Evolutionary conservation across 257 asterid genomes (phyloP), one percentile per base, ranked within the genome.

Genomic region (Nicotiana undulata): DNA sequence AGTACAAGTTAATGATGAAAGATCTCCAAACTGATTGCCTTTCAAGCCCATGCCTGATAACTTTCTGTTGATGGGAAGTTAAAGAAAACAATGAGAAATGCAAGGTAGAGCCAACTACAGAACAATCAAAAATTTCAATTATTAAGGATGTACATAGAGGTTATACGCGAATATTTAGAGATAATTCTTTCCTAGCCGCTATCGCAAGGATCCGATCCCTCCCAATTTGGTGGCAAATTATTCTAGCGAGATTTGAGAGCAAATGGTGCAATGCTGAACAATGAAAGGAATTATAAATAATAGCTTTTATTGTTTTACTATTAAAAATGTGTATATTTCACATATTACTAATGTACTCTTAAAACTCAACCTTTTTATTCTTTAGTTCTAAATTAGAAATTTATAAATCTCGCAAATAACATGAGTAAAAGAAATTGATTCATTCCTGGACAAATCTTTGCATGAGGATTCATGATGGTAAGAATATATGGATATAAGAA

Each of bases 161-260:
- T 13, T 51, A 12, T 51, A 18, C 0, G 15, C 5, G 6, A 51
- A 51, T 51, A 4, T 29, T 29, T 29, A 29, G 3, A 2, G 31
- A 29, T 3, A 29, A 29, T 29, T 29, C 3, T 3, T 29, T 29
- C 46, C 29, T 29, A 95, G 3, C 66, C 61, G 68, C 86, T 81
- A 67, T 90, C 95, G 83, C 98, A 95, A 77, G 98, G 97, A 90
- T 95, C 98, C 2, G 84, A 49, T 5, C 95, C 97, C 40, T 29
- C 55, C 55, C 31, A 67, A 34, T 37, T 37, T 34, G 51, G 51
- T 65, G 75, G 26, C 51, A 17, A 65, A 26, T 16, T 65, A 16
- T 16, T 64, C 98, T 93, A 93, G 88, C 90, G 89, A 32, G 91
- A 76, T 82, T 31, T 65, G 55, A 34, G 55, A 67, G 55, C 76